A percentile compares a stretch with the other conserved stretches of the same genome.
Evolutionary conservation across 805 yeast species (phyloP).

Genomic region (Wickerhamomyces alni): DNA sequence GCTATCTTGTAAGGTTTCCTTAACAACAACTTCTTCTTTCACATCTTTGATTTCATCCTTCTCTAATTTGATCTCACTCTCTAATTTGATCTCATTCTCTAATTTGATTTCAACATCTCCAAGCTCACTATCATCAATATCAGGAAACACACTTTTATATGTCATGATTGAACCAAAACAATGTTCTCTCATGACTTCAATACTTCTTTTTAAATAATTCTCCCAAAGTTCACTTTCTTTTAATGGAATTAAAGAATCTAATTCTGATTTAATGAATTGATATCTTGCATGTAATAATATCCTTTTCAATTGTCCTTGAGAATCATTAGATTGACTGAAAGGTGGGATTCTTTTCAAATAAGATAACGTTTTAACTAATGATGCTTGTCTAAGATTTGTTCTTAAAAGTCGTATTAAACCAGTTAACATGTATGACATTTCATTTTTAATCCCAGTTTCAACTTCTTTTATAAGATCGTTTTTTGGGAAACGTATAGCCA

Average conservation of each 20-base stretch:
- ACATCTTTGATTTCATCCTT: conserved; percentile 1
- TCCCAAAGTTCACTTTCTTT: conserved; percentile 44
- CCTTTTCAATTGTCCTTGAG: conserved; percentile 36
- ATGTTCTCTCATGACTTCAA: conserved; percentile 82
- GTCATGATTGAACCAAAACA: conserved; percentile 68
- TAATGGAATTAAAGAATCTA: conserved; percentile 52
- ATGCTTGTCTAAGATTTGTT: conserved; percentile 74
- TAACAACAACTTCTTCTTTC: background rate
- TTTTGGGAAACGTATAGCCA: conserved; percentile 64
- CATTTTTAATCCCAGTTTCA: conserved; percentile 45
- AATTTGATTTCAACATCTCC: conserved; percentile 13
- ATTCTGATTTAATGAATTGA: conserved; percentile 59
- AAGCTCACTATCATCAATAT: conserved; percentile 21
- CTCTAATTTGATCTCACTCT: too few relatives aligned
- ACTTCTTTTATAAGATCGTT: conserved; percentile 45
- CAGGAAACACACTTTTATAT: conserved; percentile 56
- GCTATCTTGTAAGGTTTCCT: too few relatives aligned
- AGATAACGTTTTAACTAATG: conserved; percentile 70
- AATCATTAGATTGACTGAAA: conserved; percentile 26
- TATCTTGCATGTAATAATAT: conserved; percentile 64
- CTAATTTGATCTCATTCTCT: background rate
- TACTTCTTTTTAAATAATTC: conserved; percentile 66
- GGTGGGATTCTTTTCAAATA: conserved; percentile 67
- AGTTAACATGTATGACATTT: conserved; percentile 59
- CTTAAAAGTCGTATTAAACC: conserved; percentile 64